Conservation (phyloP, 78 protist species). For the Dictyostelium intermedium region DNA sequence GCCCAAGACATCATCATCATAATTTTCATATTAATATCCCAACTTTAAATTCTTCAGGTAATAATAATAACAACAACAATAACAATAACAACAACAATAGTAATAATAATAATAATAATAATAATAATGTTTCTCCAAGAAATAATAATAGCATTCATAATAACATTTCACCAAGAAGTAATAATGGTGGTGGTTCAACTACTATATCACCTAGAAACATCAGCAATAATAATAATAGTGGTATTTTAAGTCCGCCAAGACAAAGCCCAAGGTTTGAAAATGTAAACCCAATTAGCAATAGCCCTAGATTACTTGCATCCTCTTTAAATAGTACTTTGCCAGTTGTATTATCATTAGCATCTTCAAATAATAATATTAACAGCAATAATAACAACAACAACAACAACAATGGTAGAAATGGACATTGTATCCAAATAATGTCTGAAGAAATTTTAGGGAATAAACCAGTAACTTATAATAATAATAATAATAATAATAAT, state of each 20-base stretch:
- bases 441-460: conserved; percentile 5
- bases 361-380: not conserved
- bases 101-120: not conserved
- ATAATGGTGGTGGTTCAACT: not conserved
- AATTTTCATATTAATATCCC: not conserved
- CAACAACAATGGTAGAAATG: not conserved
- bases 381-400: not conserved
- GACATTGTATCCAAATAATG: not conserved
- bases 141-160: not conserved
- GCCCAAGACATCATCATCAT: not conserved
- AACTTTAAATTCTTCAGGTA: not conserved
- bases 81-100: not conserved
- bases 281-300: not conserved
- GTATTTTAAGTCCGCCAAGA: not conserved
- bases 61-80: not conserved
- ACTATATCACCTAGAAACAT: not conserved
- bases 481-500: not conserved
- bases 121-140: not conserved
- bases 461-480: not conserved
- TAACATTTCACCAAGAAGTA: not conserved
- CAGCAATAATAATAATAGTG: not conserved
- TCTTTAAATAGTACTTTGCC: not conserved
- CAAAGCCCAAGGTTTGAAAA: not conserved
- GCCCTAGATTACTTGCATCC: not conserved
- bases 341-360: not conserved